Evolutionary conservation across 2,329 filamentous ascomycete genomes (phyloP), one percentile per base, ranked within the genome.

Genomic region (Fusarium chlamydosporum): DNA sequence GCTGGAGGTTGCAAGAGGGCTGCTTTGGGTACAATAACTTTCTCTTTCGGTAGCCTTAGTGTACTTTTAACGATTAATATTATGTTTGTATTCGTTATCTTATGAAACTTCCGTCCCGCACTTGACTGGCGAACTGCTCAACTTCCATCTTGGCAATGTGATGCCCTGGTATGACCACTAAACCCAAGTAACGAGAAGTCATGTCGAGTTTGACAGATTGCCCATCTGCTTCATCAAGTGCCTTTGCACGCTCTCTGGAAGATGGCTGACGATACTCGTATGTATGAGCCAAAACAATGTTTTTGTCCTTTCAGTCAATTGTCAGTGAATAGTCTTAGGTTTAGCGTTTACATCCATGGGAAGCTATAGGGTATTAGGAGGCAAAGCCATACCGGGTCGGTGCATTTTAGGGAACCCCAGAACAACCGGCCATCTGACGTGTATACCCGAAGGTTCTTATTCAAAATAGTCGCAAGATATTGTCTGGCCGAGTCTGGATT

Each of bases 331-430:
- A 20, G 9, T 51, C 26, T 12, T 7, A 15, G 10, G 35, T 26
- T 43, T 20, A 10, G 13, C 20, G n/a, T 40, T 6, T 41, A 9
- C 23, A n/a, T n/a, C n/a, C n/a, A 35, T 11, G n/a, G n/a, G 16
- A 45, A 20, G 23, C 48, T 62, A 47, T 43, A 61, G 41, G 55
- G 67, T 62, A 69, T 52, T 2, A 23, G 18, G 34, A 37, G n/a
- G 47, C 23, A 51, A 26, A 46, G 37, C 84, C 87, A 51, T 82
- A 96, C 94, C 62, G 91, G 89, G 82, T 99, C 96, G 31, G 94
- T 97, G 82, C 96, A 99, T 80, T 96, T 97, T 81, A 99, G 92
- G 68, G 89, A 86, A 20, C 96, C 96, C 56, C 94, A 88, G 79
- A 98, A 99, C 78, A 97, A 89, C 63, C 96, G 92, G 16, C 88